Base-by-base conservation (phyloP, 2,329 filamentous ascomycete genomes). In the Colletotrichum higginsianum region DNA sequence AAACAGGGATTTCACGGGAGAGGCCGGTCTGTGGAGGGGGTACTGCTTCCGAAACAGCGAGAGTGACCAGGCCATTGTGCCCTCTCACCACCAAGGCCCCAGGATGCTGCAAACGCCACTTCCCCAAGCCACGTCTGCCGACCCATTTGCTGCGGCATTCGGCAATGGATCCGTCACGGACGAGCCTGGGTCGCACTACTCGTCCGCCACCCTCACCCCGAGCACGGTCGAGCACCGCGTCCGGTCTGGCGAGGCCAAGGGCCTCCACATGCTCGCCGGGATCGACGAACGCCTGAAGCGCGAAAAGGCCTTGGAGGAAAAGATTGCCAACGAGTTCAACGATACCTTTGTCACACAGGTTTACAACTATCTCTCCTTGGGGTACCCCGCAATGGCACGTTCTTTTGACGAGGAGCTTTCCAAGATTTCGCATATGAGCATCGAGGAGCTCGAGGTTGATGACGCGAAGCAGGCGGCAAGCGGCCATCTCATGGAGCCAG, bases 281-380 rank as follows among this genome's bases (percentile, higher is more conserved):
- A 82, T 89, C 15, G 85, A 88, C 64, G 86, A 88, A 73, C 84
- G 84, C 21, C 79, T 89, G 18, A 82, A 81, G 69, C 82, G 83
- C 68, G 86, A 88, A 74, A 87, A 87, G 78, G 84, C 80, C 7
- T 81, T 82, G 15, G 84, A 89, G 74, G 86, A 88, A 62, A 86
- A 86, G 76, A 88, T 91, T 71, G 79, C 83, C 4, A 81, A 82
- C 63, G 95, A 98, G 80, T 97, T 96, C 77, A 87, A 92, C 72
- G 94, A 98, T 79, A 86, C 86, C 4, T 98, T 98, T 79, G 90
- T 98, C 67, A 98, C 95, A 0, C 96, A 98, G 81, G 95, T 98
- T 9, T 98, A 97, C 87, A 98, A 98, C 81, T 98, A 98, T 81
- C 87, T 98, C 18, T 97, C 94, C 0, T 88, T 98, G 6, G 96